Evolutionary conservation across 306 rosid species (phyloP).

Genomic region (Fragaria vesca): DNA sequence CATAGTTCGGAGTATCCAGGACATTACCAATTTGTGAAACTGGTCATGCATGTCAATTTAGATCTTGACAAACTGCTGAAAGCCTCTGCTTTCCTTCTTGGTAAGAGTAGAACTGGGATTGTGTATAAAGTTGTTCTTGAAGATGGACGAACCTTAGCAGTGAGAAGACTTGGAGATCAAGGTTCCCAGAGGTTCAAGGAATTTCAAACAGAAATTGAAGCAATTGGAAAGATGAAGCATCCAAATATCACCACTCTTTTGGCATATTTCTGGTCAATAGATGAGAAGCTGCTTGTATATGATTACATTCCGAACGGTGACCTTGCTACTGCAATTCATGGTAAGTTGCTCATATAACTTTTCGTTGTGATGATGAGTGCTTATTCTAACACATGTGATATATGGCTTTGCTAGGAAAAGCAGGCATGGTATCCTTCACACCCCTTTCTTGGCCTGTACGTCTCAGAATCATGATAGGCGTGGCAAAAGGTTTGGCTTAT

Average conservation of each 20-base stretch:
- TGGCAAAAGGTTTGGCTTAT: slow-evolving; percentile 73
- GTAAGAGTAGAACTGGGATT: slow-evolving; percentile 85
- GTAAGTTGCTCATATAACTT: slow-evolving; percentile 31
- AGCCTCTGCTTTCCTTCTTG: slow-evolving; percentile 93
- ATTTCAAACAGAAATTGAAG: slow-evolving; percentile 92
- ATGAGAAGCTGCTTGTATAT: slow-evolving; percentile 92
- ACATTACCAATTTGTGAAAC: slow-evolving; percentile 77
- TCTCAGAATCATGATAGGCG: slow-evolving; percentile 71
- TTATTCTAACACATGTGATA: neutral
- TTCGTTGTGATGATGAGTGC: neutral
- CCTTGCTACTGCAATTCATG: slow-evolving; percentile 88
- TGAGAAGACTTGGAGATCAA: slow-evolving; percentile 89
- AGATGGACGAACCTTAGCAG: slow-evolving; percentile 77
- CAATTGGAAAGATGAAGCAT: slow-evolving; percentile 84
- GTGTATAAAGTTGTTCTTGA: slow-evolving; percentile 94
- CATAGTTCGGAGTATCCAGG: slow-evolving; percentile 70
- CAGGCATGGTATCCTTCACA: slow-evolving; percentile 53
- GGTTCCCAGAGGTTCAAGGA: slow-evolving; percentile 91
- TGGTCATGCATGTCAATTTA: slow-evolving; percentile 63
- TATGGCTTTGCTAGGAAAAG: slow-evolving; percentile 50
- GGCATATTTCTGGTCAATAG: slow-evolving; percentile 96
- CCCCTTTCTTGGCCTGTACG: slow-evolving; percentile 70
- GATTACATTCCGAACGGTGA: slow-evolving; percentile 79
- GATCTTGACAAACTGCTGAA: slow-evolving; percentile 94
- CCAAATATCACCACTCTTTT: slow-evolving; percentile 70